Percentiles rank a stretch among this genome's conserved stretches.
Evolutionary conservation across 345 rosid genomes (phyloP).

Genomic region (Syzygium aromaticum): DNA sequence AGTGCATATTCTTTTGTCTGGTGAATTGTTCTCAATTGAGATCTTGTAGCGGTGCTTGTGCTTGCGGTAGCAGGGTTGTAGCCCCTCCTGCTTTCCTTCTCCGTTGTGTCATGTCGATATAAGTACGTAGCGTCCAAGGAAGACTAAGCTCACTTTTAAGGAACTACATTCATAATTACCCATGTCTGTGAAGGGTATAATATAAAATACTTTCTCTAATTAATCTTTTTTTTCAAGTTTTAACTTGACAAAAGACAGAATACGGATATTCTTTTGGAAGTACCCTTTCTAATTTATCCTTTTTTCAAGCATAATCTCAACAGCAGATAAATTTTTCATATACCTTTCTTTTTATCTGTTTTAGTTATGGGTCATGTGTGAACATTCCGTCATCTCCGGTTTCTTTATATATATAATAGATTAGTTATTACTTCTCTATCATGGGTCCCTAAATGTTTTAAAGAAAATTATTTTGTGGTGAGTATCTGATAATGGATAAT

Average conservation of each 20-base stretch:
- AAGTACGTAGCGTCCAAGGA: background rate
- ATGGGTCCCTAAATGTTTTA: background rate
- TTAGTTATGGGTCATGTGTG: background rate
- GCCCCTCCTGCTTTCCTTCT: background rate
- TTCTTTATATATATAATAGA: background rate
- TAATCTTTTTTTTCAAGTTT: background rate
- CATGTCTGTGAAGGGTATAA: background rate
- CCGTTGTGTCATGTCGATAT: background rate
- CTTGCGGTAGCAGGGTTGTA: background rate
- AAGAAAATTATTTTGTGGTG: background rate
- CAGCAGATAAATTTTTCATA: background rate
- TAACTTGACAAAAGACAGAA: background rate
- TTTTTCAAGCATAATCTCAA: background rate
- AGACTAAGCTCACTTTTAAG: background rate
- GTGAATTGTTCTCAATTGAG: background rate
- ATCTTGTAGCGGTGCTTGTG: background rate
- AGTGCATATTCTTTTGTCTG: background rate
- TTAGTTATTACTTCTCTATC: background rate
- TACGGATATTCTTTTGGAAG: background rate
- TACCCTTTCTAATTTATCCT: background rate
- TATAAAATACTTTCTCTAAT: background rate
- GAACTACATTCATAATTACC: background rate
- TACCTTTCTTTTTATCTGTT: background rate
- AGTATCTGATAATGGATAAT: background rate
- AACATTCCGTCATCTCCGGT: background rate